Conservation (phyloP, 2,329 filamentous ascomycete species). For the Penicillium crustosum region DNA sequence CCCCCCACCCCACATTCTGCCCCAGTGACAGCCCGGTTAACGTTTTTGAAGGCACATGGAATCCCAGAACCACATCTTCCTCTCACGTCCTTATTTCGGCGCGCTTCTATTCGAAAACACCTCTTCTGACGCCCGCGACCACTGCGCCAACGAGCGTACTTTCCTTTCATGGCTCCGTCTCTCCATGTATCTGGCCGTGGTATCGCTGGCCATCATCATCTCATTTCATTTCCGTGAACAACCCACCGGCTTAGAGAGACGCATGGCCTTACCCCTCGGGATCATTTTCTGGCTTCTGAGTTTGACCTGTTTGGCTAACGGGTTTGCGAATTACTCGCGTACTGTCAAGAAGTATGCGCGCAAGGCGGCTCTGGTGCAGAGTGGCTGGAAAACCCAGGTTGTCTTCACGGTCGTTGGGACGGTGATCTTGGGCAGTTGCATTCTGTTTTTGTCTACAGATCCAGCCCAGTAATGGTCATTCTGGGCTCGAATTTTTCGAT, state of each 20-base stretch:
- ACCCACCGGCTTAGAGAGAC: slow-evolving; percentile 69
- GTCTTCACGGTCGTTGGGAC: slow-evolving; percentile 55
- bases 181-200: slow-evolving; percentile 85
- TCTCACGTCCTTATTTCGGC: slow-evolving; percentile 55
- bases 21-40: background rate
- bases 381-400: slow-evolving; percentile 86
- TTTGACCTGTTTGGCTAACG: slow-evolving; percentile 71
- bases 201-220: slow-evolving; percentile 84
- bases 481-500: background rate
- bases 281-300: slow-evolving; percentile 84
- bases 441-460: slow-evolving; percentile 46
- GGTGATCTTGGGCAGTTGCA: slow-evolving; percentile 47
- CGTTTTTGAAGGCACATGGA: slow-evolving; percentile 27
- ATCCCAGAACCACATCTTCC: slow-evolving; percentile 47
- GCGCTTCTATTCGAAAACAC: slow-evolving; percentile 66
- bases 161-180: slow-evolving; percentile 92
- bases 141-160: slow-evolving; percentile 66
- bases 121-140: slow-evolving; percentile 65
- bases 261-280: slow-evolving; percentile 79
- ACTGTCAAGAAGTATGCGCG: slow-evolving; percentile 77
- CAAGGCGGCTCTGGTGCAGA: slow-evolving; percentile 81
- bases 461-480: slow-evolving; percentile 22
- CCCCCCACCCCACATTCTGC: background rate
- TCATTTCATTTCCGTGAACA: slow-evolving; percentile 84
- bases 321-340: slow-evolving; percentile 84